A percentile compares a stretch with the other conserved stretches of the same genome.
Conservation (phyloP, 2,329 filamentous ascomycete genomes). For the Gaeumannomyces tritici region DNA sequence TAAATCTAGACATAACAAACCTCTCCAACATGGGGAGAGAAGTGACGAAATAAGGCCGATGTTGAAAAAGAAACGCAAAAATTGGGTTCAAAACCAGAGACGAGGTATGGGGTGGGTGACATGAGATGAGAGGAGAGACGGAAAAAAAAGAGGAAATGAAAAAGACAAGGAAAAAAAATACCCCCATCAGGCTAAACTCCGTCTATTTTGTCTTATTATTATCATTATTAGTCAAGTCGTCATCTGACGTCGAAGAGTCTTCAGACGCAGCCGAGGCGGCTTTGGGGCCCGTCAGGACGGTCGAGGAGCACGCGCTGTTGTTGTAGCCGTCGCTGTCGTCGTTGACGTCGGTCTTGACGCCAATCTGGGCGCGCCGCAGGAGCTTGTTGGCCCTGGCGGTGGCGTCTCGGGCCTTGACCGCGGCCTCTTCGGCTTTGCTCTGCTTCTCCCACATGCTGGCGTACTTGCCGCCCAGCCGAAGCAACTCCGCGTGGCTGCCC, state of each 20-base stretch:
- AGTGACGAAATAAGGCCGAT: background rate
- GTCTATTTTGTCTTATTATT: conserved; percentile 2
- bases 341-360: conserved; percentile 19
- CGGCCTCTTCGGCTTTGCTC: conserved; percentile 65
- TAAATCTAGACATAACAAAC: background rate
- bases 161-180: background rate
- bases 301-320: conserved; percentile 34
- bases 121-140: no score
- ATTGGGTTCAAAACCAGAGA: conserved; percentile 5
- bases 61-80: background rate
- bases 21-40: background rate
- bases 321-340: conserved; percentile 35
- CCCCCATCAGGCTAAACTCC: background rate
- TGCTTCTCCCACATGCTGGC: conserved; percentile 85
- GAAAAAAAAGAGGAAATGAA: conserved; percentile 7
- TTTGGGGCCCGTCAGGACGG: conserved; percentile 21
- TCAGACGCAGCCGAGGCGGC: conserved; percentile 7
- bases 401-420: conserved; percentile 43
- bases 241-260: conserved; percentile 7
- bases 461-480: conserved; percentile 63
- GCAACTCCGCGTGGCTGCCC: conserved; percentile 56
- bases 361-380: conserved; percentile 40
- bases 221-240: conserved; percentile 1
- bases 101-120: background rate
- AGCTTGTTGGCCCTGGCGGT: conserved; percentile 31